phyloP scores from a whole-genome alignment of 352 stramenopile species.

The Paralagenidium karlingii region DNA sequence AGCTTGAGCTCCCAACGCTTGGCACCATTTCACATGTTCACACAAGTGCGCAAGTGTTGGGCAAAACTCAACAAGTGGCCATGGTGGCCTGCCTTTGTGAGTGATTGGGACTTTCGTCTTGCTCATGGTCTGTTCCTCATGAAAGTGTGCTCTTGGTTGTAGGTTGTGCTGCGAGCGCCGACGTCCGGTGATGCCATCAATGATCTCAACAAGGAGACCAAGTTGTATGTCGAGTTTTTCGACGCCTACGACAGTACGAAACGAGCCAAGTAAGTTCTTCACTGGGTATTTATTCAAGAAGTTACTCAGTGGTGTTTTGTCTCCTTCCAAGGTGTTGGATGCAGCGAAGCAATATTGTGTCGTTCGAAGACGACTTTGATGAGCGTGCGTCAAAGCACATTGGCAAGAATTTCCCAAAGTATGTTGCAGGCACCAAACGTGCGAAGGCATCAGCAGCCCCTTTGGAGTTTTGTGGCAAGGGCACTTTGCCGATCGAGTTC shows the following conservation, averaged over 20 bases:
- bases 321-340: slow-evolving; percentile 50
- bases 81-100: slow-evolving; percentile 69
- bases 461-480: slow-evolving; percentile 44
- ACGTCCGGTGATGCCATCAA: slow-evolving; percentile 34
- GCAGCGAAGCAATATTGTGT: slow-evolving; percentile 65
- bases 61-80: slow-evolving; percentile 75
- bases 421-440: slow-evolving; percentile 58
- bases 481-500: slow-evolving; percentile 68
- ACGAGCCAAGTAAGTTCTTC: slow-evolving; percentile 22
- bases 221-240: slow-evolving; percentile 76
- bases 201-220: slow-evolving; percentile 48
- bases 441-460: slow-evolving; percentile 48
- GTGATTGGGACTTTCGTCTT: slow-evolving; percentile 8
- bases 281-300: not conserved
- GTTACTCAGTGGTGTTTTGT: not conserved
- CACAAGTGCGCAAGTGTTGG: slow-evolving; percentile 79
- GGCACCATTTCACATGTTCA: slow-evolving; percentile 67
- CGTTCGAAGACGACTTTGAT: slow-evolving; percentile 63
- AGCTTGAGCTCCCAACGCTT: slow-evolving; percentile 33
- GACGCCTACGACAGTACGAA: slow-evolving; percentile 65
- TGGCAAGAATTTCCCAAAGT: slow-evolving; percentile 66
- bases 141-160: not conserved
- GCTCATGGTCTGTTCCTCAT: not conserved
- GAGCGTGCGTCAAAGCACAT: slow-evolving; percentile 68
- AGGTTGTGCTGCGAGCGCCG: slow-evolving; percentile 60